Evolutionary conservation across 1,139 yeast genomes (phyloP).

Genomic region (Nakaseomyces bracarensis): DNA sequence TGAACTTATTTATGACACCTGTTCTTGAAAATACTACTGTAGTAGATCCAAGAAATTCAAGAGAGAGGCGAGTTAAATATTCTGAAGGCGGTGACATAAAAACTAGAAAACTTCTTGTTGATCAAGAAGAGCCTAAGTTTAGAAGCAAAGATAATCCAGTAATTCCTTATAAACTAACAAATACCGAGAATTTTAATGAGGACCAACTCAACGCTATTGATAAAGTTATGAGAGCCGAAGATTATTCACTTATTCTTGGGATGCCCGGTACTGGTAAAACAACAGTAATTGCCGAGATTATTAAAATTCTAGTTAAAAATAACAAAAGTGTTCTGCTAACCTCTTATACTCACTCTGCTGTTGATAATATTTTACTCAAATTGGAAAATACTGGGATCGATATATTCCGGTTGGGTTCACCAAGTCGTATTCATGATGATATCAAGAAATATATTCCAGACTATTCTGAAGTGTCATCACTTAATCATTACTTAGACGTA

Average conservation of each 20-base stretch:
- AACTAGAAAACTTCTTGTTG: constrained; percentile 56
- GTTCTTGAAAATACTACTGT: constrained; percentile 12
- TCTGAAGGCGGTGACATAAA: constrained; percentile 44
- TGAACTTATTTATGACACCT: constrained; percentile 50
- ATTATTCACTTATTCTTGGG: constrained; percentile 76
- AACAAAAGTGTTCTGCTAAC: constrained; percentile 62
- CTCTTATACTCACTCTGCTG: constrained; percentile 92
- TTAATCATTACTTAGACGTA: constrained; percentile 38
- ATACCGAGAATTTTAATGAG: constrained; percentile 38
- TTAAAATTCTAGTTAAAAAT: constrained; percentile 48
- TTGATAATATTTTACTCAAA: constrained; percentile 80
- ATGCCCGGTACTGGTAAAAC: constrained; percentile 99
- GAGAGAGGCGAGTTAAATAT: constrained; percentile 14
- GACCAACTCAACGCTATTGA: constrained; percentile 69
- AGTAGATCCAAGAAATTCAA: constrained; percentile 14
- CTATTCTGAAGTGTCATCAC: constrained; percentile 35
- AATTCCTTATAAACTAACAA: constrained; percentile 21
- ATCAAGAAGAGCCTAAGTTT: constrained; percentile 43
- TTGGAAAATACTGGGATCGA: constrained; percentile 44
- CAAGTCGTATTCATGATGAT: constrained; percentile 52
- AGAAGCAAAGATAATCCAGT: constrained; percentile 16
- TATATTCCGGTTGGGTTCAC: constrained; percentile 52
- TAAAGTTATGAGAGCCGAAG: constrained; percentile 54
- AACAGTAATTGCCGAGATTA: constrained; percentile 74
- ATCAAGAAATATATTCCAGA: constrained; percentile 49